Evolutionary conservation across 176 grass and related monocot genomes (phyloP).

Genomic region (Poa pratensis): DNA sequence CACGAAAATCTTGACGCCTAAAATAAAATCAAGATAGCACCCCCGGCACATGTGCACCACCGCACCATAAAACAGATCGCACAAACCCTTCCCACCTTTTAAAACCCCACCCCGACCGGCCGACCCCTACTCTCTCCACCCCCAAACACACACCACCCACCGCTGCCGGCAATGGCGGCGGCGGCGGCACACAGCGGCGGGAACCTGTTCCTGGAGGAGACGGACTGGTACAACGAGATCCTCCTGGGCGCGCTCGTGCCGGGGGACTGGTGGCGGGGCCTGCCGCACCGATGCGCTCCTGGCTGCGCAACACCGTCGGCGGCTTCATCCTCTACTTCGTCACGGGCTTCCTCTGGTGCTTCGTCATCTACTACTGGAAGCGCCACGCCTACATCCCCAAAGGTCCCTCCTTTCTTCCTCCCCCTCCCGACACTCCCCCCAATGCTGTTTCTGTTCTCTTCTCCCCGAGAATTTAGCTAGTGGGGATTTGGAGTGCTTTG

Average conservation of each 20-base stretch:
- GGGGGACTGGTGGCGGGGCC: conserved; percentile 64
- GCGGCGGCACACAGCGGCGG: conserved; percentile 13
- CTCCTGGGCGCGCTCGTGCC: conserved; percentile 62
- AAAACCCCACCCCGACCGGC: neutral
- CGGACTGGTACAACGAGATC: conserved; percentile 83
- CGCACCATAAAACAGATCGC: neutral
- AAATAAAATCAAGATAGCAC: neutral
- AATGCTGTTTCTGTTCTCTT: neutral
- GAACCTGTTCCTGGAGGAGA: conserved; percentile 67
- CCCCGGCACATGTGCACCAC: conserved; percentile 5
- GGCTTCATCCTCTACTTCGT: conserved; percentile 73
- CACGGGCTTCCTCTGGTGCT: conserved; percentile 91
- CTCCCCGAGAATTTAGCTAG: neutral
- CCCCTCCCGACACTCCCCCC: neutral
- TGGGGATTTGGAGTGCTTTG: neutral
- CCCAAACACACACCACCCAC: neutral
- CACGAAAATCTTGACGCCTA: neutral
- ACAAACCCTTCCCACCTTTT: neutral
- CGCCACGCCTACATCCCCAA: conserved; percentile 83
- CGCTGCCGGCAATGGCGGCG: conserved; percentile 52
- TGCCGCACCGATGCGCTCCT: conserved; percentile 80
- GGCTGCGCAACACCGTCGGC: conserved; percentile 89
- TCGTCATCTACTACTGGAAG: conserved; percentile 95
- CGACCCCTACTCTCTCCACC: neutral
- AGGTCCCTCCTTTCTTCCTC: conserved; percentile 73